Percentiles rank a stretch among this genome's conserved stretches.
phyloP scores from a whole-genome alignment of 495 filamentous ascomycete species.

The Tirmania nivea region DNA sequence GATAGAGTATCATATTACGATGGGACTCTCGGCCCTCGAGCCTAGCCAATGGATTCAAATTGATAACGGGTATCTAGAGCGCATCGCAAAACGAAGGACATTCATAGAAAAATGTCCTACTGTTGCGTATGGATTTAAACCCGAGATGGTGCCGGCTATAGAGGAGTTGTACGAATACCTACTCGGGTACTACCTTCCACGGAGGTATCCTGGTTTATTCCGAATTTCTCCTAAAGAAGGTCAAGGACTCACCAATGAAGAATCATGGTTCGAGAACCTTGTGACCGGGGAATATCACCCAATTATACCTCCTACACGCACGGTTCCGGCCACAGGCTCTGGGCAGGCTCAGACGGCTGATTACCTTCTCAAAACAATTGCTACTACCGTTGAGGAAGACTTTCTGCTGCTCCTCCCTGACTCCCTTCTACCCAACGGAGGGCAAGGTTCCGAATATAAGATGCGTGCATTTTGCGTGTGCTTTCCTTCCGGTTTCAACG shows the following conservation, averaged over 20 bases:
- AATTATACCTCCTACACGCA: constrained; percentile 16
- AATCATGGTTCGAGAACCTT: constrained; percentile 23
- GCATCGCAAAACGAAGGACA: not conserved
- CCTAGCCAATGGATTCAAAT: not conserved
- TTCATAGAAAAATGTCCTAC: not conserved
- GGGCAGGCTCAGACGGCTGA: constrained; percentile 7
- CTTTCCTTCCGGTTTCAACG: constrained; percentile 53
- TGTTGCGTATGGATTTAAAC: not conserved
- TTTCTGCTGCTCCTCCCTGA: constrained; percentile 45
- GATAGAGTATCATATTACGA: not conserved
- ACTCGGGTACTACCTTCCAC: not conserved
- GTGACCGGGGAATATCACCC: constrained; percentile 28
- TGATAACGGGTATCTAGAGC: not conserved
- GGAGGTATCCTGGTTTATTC: not conserved
- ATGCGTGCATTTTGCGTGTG: constrained; percentile 26
- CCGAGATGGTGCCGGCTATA: not conserved
- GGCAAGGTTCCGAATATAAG: too few species aligned
- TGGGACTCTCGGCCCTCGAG: not conserved
- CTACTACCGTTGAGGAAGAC: constrained; percentile 47
- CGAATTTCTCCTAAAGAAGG: not conserved
- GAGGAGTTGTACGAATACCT: not conserved
- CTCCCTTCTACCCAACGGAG: constrained; percentile 14
- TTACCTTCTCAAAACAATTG: constrained; percentile 28
- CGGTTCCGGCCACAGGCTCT: constrained; percentile 1
- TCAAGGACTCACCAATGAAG: constrained; percentile 4